phyloP scores from a whole-genome alignment of 2,329 filamentous ascomycete species.

The Curvularia eragrostidis region DNA sequence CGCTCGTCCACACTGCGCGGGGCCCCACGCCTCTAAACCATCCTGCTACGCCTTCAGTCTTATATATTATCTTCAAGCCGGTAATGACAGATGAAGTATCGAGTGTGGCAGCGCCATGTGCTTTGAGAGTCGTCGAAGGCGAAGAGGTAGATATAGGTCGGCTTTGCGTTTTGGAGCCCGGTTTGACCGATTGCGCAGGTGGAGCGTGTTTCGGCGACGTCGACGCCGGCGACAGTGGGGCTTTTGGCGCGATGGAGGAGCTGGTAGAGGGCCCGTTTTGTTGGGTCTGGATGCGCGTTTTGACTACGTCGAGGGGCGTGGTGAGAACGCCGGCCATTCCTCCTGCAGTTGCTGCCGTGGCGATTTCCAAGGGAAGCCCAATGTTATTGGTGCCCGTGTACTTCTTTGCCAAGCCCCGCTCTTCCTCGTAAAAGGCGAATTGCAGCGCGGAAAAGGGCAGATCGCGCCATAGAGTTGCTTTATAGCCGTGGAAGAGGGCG shows the following conservation, averaged over 20 bases:
- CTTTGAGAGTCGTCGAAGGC: constrained; percentile 80
- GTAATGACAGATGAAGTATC: constrained; percentile 89
- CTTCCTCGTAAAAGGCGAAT: constrained; percentile 98
- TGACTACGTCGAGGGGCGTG: constrained; percentile 95
- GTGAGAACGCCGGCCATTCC: constrained; percentile 93
- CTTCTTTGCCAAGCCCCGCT: constrained; percentile 78
- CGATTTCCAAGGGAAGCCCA: constrained; percentile 80
- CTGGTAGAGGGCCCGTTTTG: constrained; percentile 59
- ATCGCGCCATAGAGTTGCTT: constrained; percentile 92
- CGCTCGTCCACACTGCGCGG: constrained; percentile 92
- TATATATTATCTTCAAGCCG: constrained; percentile 86
- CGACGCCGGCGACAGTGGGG: constrained; percentile 26
- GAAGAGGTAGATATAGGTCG: constrained; percentile 88
- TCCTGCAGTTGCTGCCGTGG: constrained; percentile 88
- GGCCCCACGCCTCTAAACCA: constrained; percentile 97
- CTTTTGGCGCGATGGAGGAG: constrained; percentile 23
- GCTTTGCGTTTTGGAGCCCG: constrained; percentile 49
- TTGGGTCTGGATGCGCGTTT: constrained; percentile 95
- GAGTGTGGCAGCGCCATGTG: constrained; percentile 78
- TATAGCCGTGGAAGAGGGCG: constrained; percentile 95
- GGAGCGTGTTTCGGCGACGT: constrained; percentile 43
- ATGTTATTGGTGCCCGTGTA: constrained; percentile 85
- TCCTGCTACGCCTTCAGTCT: constrained; percentile 82
- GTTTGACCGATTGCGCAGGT: constrained; percentile 31
- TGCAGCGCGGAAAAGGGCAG: constrained; percentile 95